Percentiles rank a stretch among this genome's conserved stretches.
Evolutionary conservation across 495 filamentous ascomycete genomes (phyloP).

Genomic region (Penicillium atrosanguineum): DNA sequence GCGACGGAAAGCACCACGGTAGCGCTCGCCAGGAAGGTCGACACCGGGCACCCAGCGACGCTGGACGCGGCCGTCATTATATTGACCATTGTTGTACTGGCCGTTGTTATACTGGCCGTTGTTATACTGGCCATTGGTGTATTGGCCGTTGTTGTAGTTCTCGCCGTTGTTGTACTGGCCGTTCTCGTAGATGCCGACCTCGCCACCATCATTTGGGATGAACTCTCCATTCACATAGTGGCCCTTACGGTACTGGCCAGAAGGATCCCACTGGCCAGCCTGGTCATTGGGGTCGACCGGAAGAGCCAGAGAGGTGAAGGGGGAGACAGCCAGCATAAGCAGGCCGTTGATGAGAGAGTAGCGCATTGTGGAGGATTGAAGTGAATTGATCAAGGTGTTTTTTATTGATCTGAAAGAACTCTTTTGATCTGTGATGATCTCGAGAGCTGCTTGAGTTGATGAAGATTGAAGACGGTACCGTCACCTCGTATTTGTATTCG

Average conservation of each 20-base stretch:
- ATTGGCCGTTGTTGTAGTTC: constrained; percentile 13
- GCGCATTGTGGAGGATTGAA: constrained; percentile 17
- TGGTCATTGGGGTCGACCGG: constrained; percentile 25
- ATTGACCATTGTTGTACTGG: constrained; percentile 13
- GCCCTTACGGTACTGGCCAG: constrained; percentile 24
- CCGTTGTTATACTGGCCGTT: constrained; percentile 11
- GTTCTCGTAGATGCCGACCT: constrained; percentile 10
- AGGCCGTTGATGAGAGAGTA: constrained; percentile 24
- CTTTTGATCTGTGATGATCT: constrained; percentile 6
- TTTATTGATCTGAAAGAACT: not conserved
- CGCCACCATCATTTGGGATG: constrained; percentile 11
- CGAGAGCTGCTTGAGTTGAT: constrained; percentile 15
- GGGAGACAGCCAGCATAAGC: constrained; percentile 24
- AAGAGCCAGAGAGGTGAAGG: constrained; percentile 22
- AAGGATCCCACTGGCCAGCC: constrained; percentile 22
- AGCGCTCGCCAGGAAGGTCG: constrained; percentile 2
- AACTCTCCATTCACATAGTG: constrained; percentile 21
- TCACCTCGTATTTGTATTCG: constrained; percentile 23
- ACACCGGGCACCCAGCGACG: constrained; percentile 4
- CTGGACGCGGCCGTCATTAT: constrained; percentile 15
- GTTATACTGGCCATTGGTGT: constrained; percentile 16
- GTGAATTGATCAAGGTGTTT: not conserved
- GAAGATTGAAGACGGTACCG: constrained; percentile 4
- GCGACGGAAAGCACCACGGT: not conserved
- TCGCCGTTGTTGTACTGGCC: constrained; percentile 13